A percentile compares a stretch with the other conserved stretches of the same genome.
Evolutionary conservation across 2,329 filamentous ascomycete genomes (phyloP).

Genomic region (Annulohypoxylon truncatum): DNA sequence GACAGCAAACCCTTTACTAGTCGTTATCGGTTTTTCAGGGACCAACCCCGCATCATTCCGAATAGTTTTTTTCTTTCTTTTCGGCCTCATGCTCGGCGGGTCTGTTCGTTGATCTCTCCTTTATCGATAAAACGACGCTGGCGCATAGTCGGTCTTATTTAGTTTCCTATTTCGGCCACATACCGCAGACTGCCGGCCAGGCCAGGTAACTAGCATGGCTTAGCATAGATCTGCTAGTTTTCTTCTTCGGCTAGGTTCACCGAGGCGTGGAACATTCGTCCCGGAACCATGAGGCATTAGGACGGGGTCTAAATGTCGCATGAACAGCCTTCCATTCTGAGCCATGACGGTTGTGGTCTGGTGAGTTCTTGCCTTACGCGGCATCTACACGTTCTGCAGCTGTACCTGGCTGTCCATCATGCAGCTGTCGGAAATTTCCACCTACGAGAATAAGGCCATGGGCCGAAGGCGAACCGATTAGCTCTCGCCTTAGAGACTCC

Average conservation of each 20-base stretch:
- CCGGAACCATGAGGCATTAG: constrained; percentile 27
- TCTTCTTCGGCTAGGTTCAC: constrained; percentile 12
- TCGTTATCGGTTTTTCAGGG: neutral
- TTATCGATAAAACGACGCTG: constrained; percentile 25
- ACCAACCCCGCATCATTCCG: constrained; percentile 7
- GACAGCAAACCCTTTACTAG: neutral
- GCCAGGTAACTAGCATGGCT: no score
- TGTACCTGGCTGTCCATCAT: neutral
- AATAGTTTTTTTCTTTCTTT: neutral
- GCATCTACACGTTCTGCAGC: neutral
- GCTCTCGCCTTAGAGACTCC: neutral
- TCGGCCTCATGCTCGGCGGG: constrained; percentile 30
- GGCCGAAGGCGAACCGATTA: constrained; percentile 4
- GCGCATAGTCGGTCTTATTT: constrained; percentile 2
- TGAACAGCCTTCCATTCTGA: constrained; percentile 37
- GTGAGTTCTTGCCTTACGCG: constrained; percentile 1
- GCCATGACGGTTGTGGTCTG: neutral
- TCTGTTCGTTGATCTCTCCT: constrained; percentile 12
- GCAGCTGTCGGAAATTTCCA: neutral
- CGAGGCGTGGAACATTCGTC: constrained; percentile 17
- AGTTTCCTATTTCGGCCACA: constrained; percentile 25
- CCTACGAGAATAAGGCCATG: constrained; percentile 15
- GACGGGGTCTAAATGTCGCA: constrained; percentile 3
- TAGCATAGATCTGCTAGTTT: neutral
- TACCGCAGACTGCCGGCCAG: constrained; percentile 7